phyloP scores from a whole-genome alignment of 257 asterid genomes.

The Lithospermum erythrorhizon region DNA sequence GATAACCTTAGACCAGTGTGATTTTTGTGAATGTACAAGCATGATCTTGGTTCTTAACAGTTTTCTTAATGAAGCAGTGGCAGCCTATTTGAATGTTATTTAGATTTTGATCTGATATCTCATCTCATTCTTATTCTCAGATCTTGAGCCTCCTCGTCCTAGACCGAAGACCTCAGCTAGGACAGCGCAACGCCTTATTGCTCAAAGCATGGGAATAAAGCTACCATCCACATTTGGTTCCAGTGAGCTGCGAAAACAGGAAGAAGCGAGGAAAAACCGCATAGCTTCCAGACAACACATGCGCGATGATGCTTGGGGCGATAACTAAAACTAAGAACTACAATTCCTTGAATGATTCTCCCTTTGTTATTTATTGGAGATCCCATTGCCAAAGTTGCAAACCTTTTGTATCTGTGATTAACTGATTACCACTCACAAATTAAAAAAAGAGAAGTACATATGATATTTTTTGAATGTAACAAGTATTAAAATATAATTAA shows the following conservation, averaged over 20 bases:
- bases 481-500: no score
- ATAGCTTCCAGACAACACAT: slow-evolving; percentile 53
- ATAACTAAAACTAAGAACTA: slow-evolving; percentile 24
- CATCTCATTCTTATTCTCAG: slow-evolving; percentile 25
- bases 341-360: neutral
- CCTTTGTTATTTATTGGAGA: neutral
- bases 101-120: slow-evolving; percentile 3
- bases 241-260: slow-evolving; percentile 54
- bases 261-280: slow-evolving; percentile 58
- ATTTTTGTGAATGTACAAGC: no score
- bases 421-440: neutral
- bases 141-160: slow-evolving; percentile 77
- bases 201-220: slow-evolving; percentile 77
- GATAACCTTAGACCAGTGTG: no score
- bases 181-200: slow-evolving; percentile 82
- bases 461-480: neutral
- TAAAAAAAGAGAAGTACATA: neutral
- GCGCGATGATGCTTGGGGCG: slow-evolving; percentile 97
- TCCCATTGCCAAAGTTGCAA: neutral
- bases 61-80: neutral
- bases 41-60: no score
- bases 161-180: slow-evolving; percentile 93
- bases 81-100: neutral
- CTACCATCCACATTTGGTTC: slow-evolving; percentile 52
- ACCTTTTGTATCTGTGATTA: neutral